Evolutionary conservation across 768 basidiomycete genomes (phyloP), one percentile per base, ranked within the genome.

Genomic region (Serendipita sp.): DNA sequence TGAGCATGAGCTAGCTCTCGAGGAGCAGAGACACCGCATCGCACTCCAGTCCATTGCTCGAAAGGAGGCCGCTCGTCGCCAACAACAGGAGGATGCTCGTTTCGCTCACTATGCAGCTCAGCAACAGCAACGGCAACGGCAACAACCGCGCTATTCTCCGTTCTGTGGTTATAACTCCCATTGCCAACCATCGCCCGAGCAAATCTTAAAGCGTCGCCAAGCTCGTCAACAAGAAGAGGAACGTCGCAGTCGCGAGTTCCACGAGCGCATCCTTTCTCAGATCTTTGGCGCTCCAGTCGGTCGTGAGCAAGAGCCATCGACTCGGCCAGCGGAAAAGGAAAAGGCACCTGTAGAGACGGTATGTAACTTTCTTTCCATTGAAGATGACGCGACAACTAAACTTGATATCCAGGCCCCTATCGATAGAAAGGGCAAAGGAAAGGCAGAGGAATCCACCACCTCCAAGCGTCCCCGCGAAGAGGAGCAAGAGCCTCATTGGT

Each of bases 151-250:
- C 11, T 31, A 58, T 9, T 28, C 20, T 28, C 20, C 45, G n/a
- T 50, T 28, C 20, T 50, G 45, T 17, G 45, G 45, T n/a, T 7
- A 50, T 28, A n/a, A 7, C 28, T 7, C 7, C 1, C 20, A n/a
- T n/a, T 22, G 20, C 28, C 53, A 33, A 58, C 53, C 53, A 20
- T n/a, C 17, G 11, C 24, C 22, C 22, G 24, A 58, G 31, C 17
- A 58, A n/a, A 58, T 58, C 22, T 33, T 28, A 11, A 26, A n/a
- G 17, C 53, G 53, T 58, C 53, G 53, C n/a, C 53, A 11, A 9
- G 53, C 53, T 24, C 53, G 20, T 31, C 53, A 58, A 34, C 22
- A 58, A 31, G 53, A 58, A 58, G 53, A 58, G 31, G 53, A 58
- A 31, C 20, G 24, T 5, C 53, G 22, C 30, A 58, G 53, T n/a